Base-by-base conservation (phyloP, 1,284 basidiomycete genomes). In the Papiliotrema laurentii region DNA sequence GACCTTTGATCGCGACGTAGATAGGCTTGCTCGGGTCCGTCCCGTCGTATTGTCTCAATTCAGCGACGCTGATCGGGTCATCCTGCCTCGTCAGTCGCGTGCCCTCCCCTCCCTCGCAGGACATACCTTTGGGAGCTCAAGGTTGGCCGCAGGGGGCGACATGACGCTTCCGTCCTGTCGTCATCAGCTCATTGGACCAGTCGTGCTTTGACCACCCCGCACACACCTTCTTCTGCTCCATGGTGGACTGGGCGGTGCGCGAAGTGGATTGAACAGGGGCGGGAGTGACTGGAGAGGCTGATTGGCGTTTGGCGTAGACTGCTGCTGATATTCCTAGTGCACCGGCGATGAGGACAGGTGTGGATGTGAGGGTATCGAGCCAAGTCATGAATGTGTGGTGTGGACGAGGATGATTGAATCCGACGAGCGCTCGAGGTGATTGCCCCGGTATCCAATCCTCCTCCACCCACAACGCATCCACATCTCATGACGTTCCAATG, bases 1-100 rank as follows among this genome's bases (percentile, higher is more conserved):
- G 56, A 27, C 72, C 73, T 56, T 74, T 74, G 64, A 75, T 75
- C 13, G 73, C 74, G 43, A 75, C 61, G 54, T 66, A 73, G 59
- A 75, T 73, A 13, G 71, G 70, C 47, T 68, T 67, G 38, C 60
- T 51, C 6, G 66, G 58, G 50, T 72, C 66, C 2, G 55, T 53
- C 34, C 74, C 74, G 55, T 72, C 61, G 58, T 66, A 62, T 51
- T 68, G 31, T 1, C 64, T 58, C 22, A 75, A 66, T 13, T 68
- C 51, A 14, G 62, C 30, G 33, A 53, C 54, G 4, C 71, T 49
- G 56, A 74, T 73, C 3, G 72, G 69, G 60, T 69, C 68, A 36
- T 62, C 51, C 69, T 73, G 54, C n/a, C 10, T n/a, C 14, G 25
- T 49, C 40, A 37, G 33, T 31, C n/a, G 14, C 28, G 14, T 19